phyloP scores from a whole-genome alignment of 768 basidiomycete species.

The Sistotremastrum suecicum region DNA sequence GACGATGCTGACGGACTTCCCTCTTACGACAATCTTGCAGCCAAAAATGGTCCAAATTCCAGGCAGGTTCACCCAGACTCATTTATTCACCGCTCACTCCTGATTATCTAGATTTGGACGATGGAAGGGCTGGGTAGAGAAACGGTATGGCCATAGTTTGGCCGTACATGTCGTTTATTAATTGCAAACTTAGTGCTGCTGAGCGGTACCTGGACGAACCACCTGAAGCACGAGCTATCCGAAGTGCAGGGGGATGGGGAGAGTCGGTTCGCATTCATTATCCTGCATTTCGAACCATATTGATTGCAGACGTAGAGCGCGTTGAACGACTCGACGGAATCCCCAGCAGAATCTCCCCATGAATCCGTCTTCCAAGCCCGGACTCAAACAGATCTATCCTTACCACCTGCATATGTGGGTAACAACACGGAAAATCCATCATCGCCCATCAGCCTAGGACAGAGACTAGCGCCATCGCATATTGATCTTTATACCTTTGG shows the following conservation, averaged over 20 bases:
- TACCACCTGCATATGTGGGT: conserved; percentile 12
- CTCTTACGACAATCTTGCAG: conserved; percentile 68
- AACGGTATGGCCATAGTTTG: conserved; percentile 34
- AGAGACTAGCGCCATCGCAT: conserved; percentile 33
- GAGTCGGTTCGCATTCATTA: neutral
- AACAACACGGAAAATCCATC: conserved; percentile 19
- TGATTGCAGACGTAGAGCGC: neutral
- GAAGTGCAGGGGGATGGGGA: neutral
- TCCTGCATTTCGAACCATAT: neutral
- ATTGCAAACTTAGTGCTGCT: conserved; percentile 44
- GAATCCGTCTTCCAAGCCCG: neutral
- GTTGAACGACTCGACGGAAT: neutral
- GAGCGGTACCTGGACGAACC: conserved; percentile 61
- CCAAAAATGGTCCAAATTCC: conserved; percentile 69
- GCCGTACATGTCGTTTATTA: neutral
- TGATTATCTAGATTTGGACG: conserved; percentile 50
- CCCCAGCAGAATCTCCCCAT: neutral
- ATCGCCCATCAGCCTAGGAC: conserved; percentile 19
- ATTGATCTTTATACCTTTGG: conserved; percentile 66
- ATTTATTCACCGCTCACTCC: conserved; percentile 1
- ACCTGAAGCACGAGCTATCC: conserved; percentile 30
- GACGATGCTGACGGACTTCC: conserved; percentile 45
- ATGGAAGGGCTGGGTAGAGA: conserved; percentile 84
- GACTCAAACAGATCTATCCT: conserved; percentile 1
- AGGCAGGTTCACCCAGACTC: conserved; percentile 30